A percentile compares a stretch with the other conserved stretches of the same genome.
Conservation (phyloP, 495 filamentous ascomycete genomes). For the Penicillium cataractarum region DNA sequence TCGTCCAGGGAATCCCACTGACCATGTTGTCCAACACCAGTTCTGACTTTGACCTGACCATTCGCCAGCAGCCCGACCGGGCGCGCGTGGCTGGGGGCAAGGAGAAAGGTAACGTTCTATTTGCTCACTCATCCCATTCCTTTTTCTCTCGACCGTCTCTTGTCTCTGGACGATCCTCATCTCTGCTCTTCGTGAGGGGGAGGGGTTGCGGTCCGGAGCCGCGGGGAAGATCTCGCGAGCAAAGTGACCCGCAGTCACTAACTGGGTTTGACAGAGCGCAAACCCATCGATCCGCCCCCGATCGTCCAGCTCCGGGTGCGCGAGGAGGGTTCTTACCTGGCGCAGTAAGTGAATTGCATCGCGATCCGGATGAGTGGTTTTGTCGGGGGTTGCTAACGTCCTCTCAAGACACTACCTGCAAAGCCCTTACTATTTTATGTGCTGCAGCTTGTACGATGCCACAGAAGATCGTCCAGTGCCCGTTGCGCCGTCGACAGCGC, state of each 20-base stretch:
- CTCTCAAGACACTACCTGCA: constrained; percentile 61
- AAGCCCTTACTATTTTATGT: constrained; percentile 87
- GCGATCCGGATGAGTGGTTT: constrained; percentile 7
- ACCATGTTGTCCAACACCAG: constrained; percentile 49
- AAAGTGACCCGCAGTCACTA: constrained; percentile 2
- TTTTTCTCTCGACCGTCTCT: background rate
- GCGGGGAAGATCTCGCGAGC: constrained; percentile 3
- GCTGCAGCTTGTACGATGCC: constrained; percentile 67
- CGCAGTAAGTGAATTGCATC: constrained; percentile 57
- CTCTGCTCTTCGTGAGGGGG: constrained; percentile 1
- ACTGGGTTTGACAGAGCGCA: constrained; percentile 66
- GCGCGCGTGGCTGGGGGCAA: constrained; percentile 73
- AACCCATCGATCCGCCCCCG: constrained; percentile 93
- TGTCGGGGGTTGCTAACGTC: background rate
- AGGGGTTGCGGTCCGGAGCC: background rate
- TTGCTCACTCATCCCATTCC: constrained; percentile 20
- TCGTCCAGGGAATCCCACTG: constrained; percentile 40
- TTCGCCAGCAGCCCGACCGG: constrained; percentile 68
- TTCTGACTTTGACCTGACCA: constrained; percentile 63
- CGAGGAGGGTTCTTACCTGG: constrained; percentile 66
- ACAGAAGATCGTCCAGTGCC: constrained; percentile 61
- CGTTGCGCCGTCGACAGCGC: constrained; percentile 54
- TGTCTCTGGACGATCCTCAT: constrained; percentile 10
- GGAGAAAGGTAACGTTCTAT: constrained; percentile 74
- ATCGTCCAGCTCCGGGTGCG: constrained; percentile 82